Evolutionary conservation across 208 protist species (phyloP).

Genomic region (Leishmania turanica): DNA sequence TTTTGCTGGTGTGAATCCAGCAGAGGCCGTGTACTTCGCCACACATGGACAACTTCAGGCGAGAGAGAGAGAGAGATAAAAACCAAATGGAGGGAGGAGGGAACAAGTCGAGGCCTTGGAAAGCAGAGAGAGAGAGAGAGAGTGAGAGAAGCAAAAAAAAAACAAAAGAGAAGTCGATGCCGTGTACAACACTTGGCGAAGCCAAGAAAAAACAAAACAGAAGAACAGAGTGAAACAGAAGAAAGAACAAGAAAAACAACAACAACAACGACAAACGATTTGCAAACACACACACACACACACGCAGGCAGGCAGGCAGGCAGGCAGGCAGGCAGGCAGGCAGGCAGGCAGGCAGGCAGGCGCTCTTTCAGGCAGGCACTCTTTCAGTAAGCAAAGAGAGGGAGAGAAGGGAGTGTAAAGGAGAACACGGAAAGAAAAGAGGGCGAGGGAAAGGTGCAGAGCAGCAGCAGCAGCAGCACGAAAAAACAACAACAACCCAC

Average conservation of each 20-base stretch:
- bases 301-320: not conserved
- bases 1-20: not conserved
- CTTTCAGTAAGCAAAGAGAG: not conserved
- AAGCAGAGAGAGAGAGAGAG: not conserved
- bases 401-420: not conserved
- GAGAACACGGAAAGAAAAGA: not conserved
- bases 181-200: not conserved
- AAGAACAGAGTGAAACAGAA: not conserved
- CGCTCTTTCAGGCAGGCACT: not conserved
- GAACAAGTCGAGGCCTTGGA: not conserved
- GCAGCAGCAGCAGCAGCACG: not conserved
- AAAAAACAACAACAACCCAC: too few species aligned
- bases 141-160: not conserved
- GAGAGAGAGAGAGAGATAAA: not conserved
- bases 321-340: too few species aligned
- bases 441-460: not conserved
- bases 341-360: too few species aligned
- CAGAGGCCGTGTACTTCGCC: not conserved
- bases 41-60: not conserved
- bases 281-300: not conserved
- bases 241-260: slow-evolving; percentile 15
- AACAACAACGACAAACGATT: too few species aligned
- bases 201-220: too few species aligned
- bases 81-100: too few species aligned
- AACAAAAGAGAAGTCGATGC: not conserved